phyloP scores from a whole-genome alignment of 2,329 filamentous ascomycete species.

The Microcyclosporella mali region DNA sequence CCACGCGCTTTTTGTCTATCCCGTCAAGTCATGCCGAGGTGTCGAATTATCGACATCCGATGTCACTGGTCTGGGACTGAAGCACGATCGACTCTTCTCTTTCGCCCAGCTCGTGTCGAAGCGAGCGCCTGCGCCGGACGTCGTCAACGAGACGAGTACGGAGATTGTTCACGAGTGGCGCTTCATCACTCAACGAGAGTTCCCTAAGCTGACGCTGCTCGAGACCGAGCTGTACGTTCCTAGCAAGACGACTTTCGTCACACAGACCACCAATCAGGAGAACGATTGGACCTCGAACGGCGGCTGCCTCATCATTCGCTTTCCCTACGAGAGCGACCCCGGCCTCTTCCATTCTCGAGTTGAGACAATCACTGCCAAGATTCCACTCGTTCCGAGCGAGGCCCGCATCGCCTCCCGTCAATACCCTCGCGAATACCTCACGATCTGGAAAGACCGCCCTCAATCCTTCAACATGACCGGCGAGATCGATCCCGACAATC shows the following conservation, averaged over 20 bases:
- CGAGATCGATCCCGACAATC: slow-evolving; percentile 48
- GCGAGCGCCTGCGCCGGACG: slow-evolving; percentile 28
- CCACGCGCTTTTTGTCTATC: slow-evolving; percentile 41
- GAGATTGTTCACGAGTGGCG: slow-evolving; percentile 47
- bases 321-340: slow-evolving; percentile 46
- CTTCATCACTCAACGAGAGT: slow-evolving; percentile 64
- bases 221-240: slow-evolving; percentile 60
- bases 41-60: slow-evolving; percentile 34
- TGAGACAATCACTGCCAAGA: slow-evolving; percentile 54
- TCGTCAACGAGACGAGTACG: slow-evolving; percentile 25
- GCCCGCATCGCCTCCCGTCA: slow-evolving; percentile 53
- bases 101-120: slow-evolving; percentile 59
- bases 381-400: slow-evolving; percentile 59
- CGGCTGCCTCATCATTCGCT: slow-evolving; percentile 60
- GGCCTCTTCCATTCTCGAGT: slow-evolving; percentile 14
- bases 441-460: slow-evolving; percentile 58
- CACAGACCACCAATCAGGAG: slow-evolving; percentile 11
- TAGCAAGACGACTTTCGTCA: not conserved
- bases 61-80: slow-evolving; percentile 40
- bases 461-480: slow-evolving; percentile 41
- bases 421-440: slow-evolving; percentile 57
- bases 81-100: slow-evolving; percentile 42
- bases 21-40: slow-evolving; percentile 43
- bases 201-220: slow-evolving; percentile 65
- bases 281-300: slow-evolving; percentile 49